Evolutionary conservation across 75 land plant species (phyloP), one percentile per base, ranked within the genome.

Genomic region (Ceratopteris richardii): DNA sequence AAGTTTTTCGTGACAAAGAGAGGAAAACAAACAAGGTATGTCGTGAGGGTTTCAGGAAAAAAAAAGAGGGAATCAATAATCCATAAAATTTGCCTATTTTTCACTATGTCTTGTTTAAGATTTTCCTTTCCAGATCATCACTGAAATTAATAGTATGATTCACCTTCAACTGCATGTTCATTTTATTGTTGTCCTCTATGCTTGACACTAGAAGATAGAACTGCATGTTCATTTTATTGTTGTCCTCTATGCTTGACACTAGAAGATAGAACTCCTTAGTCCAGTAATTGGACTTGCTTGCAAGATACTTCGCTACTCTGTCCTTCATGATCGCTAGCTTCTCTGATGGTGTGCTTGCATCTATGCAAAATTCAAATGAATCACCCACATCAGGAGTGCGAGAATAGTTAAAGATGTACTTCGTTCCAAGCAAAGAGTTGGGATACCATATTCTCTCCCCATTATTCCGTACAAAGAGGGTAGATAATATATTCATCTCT

Each of bases 381-480:
- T 68, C 71, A 30, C 71, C 66, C 30, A 37, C 51, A 27, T 61
- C 66, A 24, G 71, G 71, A 14, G 66, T 68, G n/a, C 71, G 65
- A 18, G 54, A 51, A 22, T 62, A 50, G 31, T 68, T 68, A 25
- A 52, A 16, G 36, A 68, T 68, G 18, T 66, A 52, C 30, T 68
- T 68, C 31, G 66, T 68, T 44, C 55, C 54, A 11, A 68, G 57
- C 1, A 68, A 13, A 0, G 54, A 48, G 37, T 68, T 68, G 19
- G 71, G 71, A 24, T 68, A 68, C 30, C 54, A 50, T 3, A 68
- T 50, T 30, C 61, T 62, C 44, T 68, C 65, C 28, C 53, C 53
- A 57, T 64, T 23, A 29, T 54, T 17, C 20, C 62, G 36, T 14
- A 64, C 16, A 27, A 64, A 64, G 13, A 64, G 26, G 20, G 66